Evolutionary conservation across 164 flowering plant species (phyloP), one percentile per base, ranked within the genome.

Genomic region (Berberis thunbergii): DNA sequence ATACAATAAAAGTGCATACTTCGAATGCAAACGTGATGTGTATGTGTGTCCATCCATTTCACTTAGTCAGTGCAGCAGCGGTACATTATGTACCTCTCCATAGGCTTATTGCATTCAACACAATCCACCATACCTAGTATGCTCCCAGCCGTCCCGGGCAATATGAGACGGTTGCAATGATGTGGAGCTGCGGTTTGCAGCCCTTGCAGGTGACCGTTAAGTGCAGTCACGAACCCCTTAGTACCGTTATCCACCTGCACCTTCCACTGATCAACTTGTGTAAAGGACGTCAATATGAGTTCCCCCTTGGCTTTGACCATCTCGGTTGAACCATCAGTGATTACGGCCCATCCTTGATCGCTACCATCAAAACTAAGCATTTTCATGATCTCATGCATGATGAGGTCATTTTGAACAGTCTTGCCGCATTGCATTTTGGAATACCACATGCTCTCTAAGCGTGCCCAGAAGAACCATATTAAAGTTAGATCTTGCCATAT

Each of bases 391-490:
- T 83, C 86, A 41, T 71, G 73, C 74, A 78, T 66, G 44, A 83
- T 69, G 0, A 3, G 57, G 53, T 85, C 87, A n/a, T 69, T 71
- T 10, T 73, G 80, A 0, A 71, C 62, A 2, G 67, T 71, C 59
- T 63, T 76, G 1, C 80, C 81, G 2, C 71, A 81, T 3, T 75
- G 78, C 63, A 74, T 13, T 62, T 84, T 87, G 4, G 86, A 86
- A 77, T 76, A 64, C 63, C 76, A 46, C 89, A 86, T 86, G 84
- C 91, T 84, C 65, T 86, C 85, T 5, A 86, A 41, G n/a, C 89
- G 68, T 1, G 72, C 67, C 95, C 95, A 88, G 60, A 86, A 88
- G 80, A 74, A 86, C n/a, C n/a, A n/a, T n/a, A n/a, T n/a, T n/a
- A n/a, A n/a, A n/a, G n/a, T n/a, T n/a, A n/a, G n/a, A n/a, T n/a